Evolutionary conservation across 2,329 filamentous ascomycete species (phyloP).

Genomic region (Xylaria multiplex): DNA sequence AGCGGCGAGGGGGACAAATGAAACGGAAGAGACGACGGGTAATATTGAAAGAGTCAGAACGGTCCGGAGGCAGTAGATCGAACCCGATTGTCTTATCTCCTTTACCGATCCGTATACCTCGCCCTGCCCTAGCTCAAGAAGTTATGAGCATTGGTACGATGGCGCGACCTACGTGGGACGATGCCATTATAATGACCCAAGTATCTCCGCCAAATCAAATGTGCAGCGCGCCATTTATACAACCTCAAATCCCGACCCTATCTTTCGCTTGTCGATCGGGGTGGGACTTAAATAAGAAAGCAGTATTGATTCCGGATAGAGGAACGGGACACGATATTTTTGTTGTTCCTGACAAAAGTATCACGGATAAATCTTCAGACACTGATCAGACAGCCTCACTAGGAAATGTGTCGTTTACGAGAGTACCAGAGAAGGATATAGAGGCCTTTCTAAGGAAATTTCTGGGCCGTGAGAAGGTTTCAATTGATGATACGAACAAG

Average conservation of each 20-base stretch:
- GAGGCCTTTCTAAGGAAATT: slow-evolving; percentile 16
- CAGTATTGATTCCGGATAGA: not conserved
- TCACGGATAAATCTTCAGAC: not conserved
- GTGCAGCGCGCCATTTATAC: not conserved
- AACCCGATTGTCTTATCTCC: not conserved
- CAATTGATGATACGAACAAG: not conserved
- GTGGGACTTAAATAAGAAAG: slow-evolving; percentile 21
- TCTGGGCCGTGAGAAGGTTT: not conserved
- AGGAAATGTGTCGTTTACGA: slow-evolving; percentile 4
- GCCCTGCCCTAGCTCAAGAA: not conserved
- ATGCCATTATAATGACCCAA: not conserved
- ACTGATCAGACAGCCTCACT: not conserved
- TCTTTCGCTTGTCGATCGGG: slow-evolving; percentile 21
- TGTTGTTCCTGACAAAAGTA: not conserved
- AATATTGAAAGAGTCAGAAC: not conserved
- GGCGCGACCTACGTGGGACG: not conserved
- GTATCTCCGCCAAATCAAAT: not conserved
- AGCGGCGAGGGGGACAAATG: no score
- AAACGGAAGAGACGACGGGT: not conserved
- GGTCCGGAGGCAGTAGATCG: no score
- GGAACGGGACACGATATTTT: not conserved
- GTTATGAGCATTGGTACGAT: not conserved
- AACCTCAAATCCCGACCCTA: not conserved
- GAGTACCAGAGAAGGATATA: slow-evolving; percentile 8
- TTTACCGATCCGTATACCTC: not conserved